Evolutionary conservation across 257 asterid genomes (phyloP), one percentile per base, ranked within the genome.

Genomic region (Forsythia suspensa): DNA sequence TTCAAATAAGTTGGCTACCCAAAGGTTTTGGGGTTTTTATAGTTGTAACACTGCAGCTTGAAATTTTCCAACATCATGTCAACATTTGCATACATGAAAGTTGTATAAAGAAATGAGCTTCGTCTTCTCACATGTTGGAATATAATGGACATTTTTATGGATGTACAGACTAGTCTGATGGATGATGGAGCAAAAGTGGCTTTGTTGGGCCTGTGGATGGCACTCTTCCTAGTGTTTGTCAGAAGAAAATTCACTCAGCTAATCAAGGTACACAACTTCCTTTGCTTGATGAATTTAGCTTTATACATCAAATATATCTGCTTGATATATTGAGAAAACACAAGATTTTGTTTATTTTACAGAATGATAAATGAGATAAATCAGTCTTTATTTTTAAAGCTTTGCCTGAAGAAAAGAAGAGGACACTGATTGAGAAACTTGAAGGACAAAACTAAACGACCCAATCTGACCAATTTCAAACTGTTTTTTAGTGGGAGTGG

Each of bases 201-300:
- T 66, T 74, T 95, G 79, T 75, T 95, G 84, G 91, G 91, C 9
- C 80, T 86, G 70, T 95, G 99, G 99, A 90, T 90, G 97, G 88
- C 90, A 7, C 97, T 93, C 68, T 90, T 95, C 76, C 76, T 83
- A 8, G 88, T 93, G 77, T 93, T 95, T 74, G 98, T 98, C 2
- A 97, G 94, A 46, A 93, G 99, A 86, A 95, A 95, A 80, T 95
- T 95, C 89, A 91, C 86, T 67, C 99, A 95, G 76, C 94, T 97
- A 43, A 90, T 96, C 13, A 96, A 96, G 93, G 99, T 93, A 73
- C 61, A 43, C 13, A 39, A 43, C 55, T 44, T 42, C 59, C 2
- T 24, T 18, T 70, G 43, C 20, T 18, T 55, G 66, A 57, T 2
- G 40, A 15, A 15, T 38, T 42, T 11, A 11, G 18, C 55, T 46